Evolutionary conservation across 306 rosid genomes (phyloP), one percentile per base, ranked within the genome.

Genomic region (Dalbergia cultrata): DNA sequence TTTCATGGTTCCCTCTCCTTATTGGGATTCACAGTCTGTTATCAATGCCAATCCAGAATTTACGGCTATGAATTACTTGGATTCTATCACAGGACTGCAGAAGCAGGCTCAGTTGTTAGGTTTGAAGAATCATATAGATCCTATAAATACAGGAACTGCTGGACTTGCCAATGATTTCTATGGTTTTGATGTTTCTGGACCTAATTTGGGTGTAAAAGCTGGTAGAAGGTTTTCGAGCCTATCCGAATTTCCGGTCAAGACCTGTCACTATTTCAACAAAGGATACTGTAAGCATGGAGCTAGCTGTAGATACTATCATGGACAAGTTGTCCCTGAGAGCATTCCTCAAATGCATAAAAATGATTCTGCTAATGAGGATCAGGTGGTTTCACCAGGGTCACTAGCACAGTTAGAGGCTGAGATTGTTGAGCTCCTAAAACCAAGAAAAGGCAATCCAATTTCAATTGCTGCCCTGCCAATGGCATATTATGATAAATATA

Each of bases 391-490:
- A 0, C 91, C 90, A 0, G 87, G 92, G 3, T 91, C 98, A 4
- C 84, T 91, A 5, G 97, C 90, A 75, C 90, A 81, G 74, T 80
- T 95, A 74, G 98, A 95, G 86, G n/a, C 77, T 7, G 99, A 95
- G 84, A 86, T 95, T 13, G 45, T 89, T 39, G 94, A 90, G 65
- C 92, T 95, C 54, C 85, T 95, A 0, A 93, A 86, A 76, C 73
- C 80, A 3, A 85, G 86, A 79, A 87, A 90, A 72, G 94, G 96
- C 8, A 74, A 54, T 80, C 97, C 99, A n/a, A 80, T 95, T 78
- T 89, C 98, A 5, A 93, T 95, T 83, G 99, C 98, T 84, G 90
- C 98, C 6, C 79, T 95, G 73, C 99, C 99, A 41, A 75, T 83
- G 84, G 84, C 85, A 68, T 95, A 95, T 79, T 91, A 78, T 80